Evolutionary conservation across 139 green algal species (phyloP).

Genomic region (Micractinium conductrix): DNA sequence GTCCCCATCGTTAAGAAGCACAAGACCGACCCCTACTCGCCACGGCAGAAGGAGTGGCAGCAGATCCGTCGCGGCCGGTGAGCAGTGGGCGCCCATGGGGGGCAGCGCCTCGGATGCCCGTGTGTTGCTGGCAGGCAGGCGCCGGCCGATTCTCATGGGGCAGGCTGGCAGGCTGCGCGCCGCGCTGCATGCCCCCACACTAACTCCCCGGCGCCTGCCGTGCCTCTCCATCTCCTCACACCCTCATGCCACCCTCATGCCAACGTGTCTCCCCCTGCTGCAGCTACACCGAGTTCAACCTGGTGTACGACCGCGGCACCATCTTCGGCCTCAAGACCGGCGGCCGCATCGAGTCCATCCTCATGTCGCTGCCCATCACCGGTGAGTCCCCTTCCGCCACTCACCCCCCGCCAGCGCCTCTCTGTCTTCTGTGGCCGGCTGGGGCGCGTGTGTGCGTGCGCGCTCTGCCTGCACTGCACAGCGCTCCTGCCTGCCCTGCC

Average conservation of each 20-base stretch:
- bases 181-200: neutral
- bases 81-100: neutral
- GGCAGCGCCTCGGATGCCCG: neutral
- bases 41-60: slow-evolving; percentile 96
- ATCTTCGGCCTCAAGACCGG: slow-evolving; percentile 99
- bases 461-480: neutral
- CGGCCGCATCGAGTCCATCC: slow-evolving; percentile 96
- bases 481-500: neutral
- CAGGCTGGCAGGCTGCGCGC: neutral
- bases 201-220: too few relatives aligned
- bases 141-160: too few relatives aligned
- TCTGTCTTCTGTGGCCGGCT: neutral
- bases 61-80: slow-evolving; percentile 78
- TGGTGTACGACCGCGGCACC: slow-evolving; percentile 96
- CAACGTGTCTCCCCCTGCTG: neutral
- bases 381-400: slow-evolving; percentile 46
- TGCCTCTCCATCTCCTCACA: neutral
- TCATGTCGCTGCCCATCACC: slow-evolving; percentile 91
- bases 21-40: slow-evolving; percentile 90
- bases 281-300: slow-evolving; percentile 99
- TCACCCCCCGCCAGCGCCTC: slow-evolving; percentile 52
- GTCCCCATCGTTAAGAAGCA: slow-evolving; percentile 93
- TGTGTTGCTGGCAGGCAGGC: neutral
- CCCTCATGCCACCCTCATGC: neutral
- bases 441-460: neutral